These are phyloP conservation scores for Salix koriyanagi DNA, from an alignment of 345 rosid genomes.

Conservation along the genomic window DNA sequence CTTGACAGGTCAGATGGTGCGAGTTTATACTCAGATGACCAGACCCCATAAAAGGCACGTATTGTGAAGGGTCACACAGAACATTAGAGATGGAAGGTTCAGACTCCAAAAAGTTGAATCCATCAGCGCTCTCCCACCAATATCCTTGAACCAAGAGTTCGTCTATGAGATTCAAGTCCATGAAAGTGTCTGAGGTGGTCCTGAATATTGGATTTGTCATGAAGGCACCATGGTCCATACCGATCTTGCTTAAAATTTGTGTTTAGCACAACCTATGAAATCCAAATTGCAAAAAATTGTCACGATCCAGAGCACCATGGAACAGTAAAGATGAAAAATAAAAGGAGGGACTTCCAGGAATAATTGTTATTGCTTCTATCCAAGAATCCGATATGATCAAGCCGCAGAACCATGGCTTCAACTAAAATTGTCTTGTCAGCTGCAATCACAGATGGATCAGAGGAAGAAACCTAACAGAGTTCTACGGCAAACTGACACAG, in stretches of 20 bases:
- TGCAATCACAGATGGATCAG: slow-evolving; percentile 62
- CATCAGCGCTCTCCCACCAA: slow-evolving; percentile 59
- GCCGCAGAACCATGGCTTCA: slow-evolving; percentile 65
- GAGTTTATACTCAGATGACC: slow-evolving; percentile 28
- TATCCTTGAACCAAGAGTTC: slow-evolving; percentile 67
- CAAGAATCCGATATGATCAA: slow-evolving; percentile 47
- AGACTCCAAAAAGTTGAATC: slow-evolving; percentile 33
- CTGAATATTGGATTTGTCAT: slow-evolving; percentile 38
- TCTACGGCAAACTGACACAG: background rate
- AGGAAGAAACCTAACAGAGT: slow-evolving; percentile 37
- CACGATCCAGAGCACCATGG: slow-evolving; percentile 45
- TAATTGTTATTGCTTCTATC: slow-evolving; percentile 42
- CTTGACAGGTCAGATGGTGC: slow-evolving; percentile 27
- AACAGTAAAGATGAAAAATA: slow-evolving; percentile 52
- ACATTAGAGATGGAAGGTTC: slow-evolving; percentile 32
- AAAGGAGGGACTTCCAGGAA: slow-evolving; percentile 66
- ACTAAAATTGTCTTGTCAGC: slow-evolving; percentile 53
- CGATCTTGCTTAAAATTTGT: slow-evolving; percentile 23
- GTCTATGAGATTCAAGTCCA: slow-evolving; percentile 81
- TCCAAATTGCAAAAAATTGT: slow-evolving; percentile 23
- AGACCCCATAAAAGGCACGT: slow-evolving; percentile 22
- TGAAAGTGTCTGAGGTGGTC: slow-evolving; percentile 43
- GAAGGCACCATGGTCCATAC: slow-evolving; percentile 50
- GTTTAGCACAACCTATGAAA: slow-evolving; percentile 26
- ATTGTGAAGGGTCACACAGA: slow-evolving; percentile 22